Percentiles rank a stretch among this genome's conserved stretches.
phyloP scores from a whole-genome alignment of 75 land plant genomes.

The Cryptomeria japonica region DNA sequence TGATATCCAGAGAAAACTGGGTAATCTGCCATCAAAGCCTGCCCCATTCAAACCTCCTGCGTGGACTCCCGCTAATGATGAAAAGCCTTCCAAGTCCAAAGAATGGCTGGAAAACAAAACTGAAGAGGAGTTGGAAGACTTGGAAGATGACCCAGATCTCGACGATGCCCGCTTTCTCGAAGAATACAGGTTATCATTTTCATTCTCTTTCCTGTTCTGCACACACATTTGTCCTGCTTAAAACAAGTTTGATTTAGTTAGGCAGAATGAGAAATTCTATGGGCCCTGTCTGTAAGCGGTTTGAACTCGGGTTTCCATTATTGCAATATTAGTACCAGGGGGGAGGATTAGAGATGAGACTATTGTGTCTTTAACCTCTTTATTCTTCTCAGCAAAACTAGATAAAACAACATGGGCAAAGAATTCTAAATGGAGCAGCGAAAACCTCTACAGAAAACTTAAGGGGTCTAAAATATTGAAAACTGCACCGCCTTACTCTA shows the following conservation, averaged over 20 bases:
- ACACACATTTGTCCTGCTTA: not conserved
- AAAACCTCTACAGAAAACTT: not conserved
- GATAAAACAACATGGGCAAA: not conserved
- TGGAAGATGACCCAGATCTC: constrained; percentile 73
- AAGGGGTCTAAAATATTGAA: not conserved
- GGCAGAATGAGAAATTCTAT: not conserved
- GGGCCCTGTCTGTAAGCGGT: not conserved
- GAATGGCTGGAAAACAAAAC: constrained; percentile 76
- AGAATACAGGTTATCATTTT: constrained; percentile 40
- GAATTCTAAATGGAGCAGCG: not conserved
- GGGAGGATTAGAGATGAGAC: not conserved
- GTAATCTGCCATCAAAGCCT: constrained; percentile 85
- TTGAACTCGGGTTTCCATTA: not conserved
- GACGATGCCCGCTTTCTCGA: constrained; percentile 95
- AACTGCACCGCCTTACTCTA: not conserved
- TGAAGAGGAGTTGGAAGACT: constrained; percentile 83
- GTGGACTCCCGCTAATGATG: constrained; percentile 63
- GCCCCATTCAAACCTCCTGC: constrained; percentile 71
- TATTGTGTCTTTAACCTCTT: not conserved
- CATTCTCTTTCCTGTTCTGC: not conserved
- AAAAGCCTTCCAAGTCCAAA: constrained; percentile 43
- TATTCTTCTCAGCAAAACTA: not conserved
- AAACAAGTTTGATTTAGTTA: not conserved
- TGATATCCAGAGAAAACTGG: constrained; percentile 86
- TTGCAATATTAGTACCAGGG: not conserved